These are phyloP conservation scores for Ogataea pignaliae DNA, from an alignment of 805 yeast species.

Conservation along the genomic window DNA sequence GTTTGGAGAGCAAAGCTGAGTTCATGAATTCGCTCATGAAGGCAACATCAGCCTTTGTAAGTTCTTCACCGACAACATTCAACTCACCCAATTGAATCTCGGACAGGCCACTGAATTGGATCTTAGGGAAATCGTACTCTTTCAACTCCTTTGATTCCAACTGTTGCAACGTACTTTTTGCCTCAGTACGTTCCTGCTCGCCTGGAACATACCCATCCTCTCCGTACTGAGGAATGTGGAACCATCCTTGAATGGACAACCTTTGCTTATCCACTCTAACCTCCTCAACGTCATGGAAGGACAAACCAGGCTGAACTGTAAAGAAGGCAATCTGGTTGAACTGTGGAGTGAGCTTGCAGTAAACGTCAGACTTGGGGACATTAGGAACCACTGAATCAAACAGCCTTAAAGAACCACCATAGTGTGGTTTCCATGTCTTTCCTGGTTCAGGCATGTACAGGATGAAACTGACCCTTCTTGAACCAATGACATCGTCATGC, in stretches of 20 bases:
- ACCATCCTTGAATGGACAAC: conserved; percentile 96
- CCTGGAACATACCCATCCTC: conserved; percentile 82
- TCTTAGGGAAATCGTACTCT: conserved; percentile 80
- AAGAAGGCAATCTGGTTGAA: conserved; percentile 96
- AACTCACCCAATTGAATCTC: conserved; percentile 17
- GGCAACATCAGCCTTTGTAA: conserved; percentile 38
- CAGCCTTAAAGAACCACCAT: conserved; percentile 89
- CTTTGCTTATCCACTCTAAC: conserved; percentile 89
- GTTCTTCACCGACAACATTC: conserved; percentile 30
- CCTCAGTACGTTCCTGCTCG: conserved; percentile 75
- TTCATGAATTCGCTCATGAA: conserved; percentile 55
- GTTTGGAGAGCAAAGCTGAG: conserved; percentile 40
- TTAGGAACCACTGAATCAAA: conserved; percentile 85
- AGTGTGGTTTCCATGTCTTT: conserved; percentile 79
- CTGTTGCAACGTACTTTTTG: conserved; percentile 72
- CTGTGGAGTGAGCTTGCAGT: conserved; percentile 74
- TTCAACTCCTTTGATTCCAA: conserved; percentile 71
- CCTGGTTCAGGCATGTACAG: conserved; percentile 92
- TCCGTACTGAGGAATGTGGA: conserved; percentile 92
- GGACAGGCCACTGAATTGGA: conserved; percentile 25
- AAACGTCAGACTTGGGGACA: conserved; percentile 78
- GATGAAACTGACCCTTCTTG: conserved; percentile 89
- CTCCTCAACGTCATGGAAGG: conserved; percentile 98
- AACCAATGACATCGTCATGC: conserved; percentile 97
- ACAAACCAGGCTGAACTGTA: conserved; percentile 91